These are phyloP conservation scores for Taphrina betulina DNA, from an alignment of 1,139 yeast genomes.

Conservation along the genomic window DNA sequence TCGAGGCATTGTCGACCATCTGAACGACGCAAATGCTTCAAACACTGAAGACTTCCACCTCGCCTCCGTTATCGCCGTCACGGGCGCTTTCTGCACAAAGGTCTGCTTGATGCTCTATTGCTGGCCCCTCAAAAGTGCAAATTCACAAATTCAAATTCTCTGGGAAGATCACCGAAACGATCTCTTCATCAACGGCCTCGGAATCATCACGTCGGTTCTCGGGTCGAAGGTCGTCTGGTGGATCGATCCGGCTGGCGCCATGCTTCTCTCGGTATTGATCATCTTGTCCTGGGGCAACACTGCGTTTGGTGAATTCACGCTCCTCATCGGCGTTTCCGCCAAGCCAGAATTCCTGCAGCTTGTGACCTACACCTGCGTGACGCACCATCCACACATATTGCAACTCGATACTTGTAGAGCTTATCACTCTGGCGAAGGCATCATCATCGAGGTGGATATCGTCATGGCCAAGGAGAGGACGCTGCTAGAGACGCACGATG, in stretches of 20 bases:
- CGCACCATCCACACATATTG: slow-evolving; percentile 34
- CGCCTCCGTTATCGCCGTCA: slow-evolving; percentile 36
- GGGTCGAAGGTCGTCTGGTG: slow-evolving; percentile 37
- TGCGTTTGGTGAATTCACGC: slow-evolving; percentile 35
- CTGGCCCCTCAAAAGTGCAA: slow-evolving; percentile 34
- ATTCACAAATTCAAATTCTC: slow-evolving; percentile 36
- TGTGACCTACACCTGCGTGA: slow-evolving; percentile 38
- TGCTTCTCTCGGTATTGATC: slow-evolving; percentile 35
- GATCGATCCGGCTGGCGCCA: slow-evolving; percentile 38
- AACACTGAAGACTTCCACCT: slow-evolving; percentile 24
- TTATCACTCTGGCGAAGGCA: slow-evolving; percentile 37
- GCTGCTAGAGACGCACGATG: slow-evolving; percentile 36
- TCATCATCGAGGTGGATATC: slow-evolving; percentile 38
- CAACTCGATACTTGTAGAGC: slow-evolving; percentile 38
- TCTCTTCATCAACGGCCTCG: slow-evolving; percentile 38
- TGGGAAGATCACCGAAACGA: slow-evolving; percentile 39
- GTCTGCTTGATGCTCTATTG: slow-evolving; percentile 36
- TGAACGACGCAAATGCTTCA: background rate
- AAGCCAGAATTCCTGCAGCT: slow-evolving; percentile 35
- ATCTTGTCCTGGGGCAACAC: slow-evolving; percentile 36
- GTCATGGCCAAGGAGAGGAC: slow-evolving; percentile 36
- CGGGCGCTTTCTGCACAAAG: slow-evolving; percentile 37
- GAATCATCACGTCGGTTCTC: slow-evolving; percentile 37
- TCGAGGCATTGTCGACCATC: slow-evolving; percentile 34
- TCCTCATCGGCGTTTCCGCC: slow-evolving; percentile 37